A percentile compares a stretch with the other conserved stretches of the same genome.
These are phyloP conservation scores for Aphanomyces stellatus DNA, from an alignment of 352 stramenopile genomes.

Conservation along the genomic window DNA sequence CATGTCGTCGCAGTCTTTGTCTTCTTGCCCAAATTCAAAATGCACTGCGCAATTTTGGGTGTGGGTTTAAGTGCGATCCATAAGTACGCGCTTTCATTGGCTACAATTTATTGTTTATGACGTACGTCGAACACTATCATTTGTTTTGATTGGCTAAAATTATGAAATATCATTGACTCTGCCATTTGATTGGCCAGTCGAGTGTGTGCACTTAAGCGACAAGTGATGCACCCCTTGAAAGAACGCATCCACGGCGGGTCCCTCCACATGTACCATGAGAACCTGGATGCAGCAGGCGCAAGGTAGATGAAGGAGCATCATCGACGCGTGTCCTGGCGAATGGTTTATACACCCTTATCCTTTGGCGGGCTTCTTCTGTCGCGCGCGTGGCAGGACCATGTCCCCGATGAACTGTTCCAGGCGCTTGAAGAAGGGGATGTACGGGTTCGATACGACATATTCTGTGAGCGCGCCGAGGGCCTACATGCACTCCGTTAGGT, in stretches of 20 bases:
- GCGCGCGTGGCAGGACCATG: conserved; percentile 53
- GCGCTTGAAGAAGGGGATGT: conserved; percentile 64
- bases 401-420: conserved; percentile 71
- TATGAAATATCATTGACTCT: neutral
- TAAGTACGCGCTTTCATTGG: neutral
- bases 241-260: too few relatives aligned
- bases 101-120: neutral
- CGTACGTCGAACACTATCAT: too few relatives aligned
- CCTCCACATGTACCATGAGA: neutral
- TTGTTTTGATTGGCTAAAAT: neutral
- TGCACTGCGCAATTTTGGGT: too few relatives aligned
- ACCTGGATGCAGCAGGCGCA: neutral
- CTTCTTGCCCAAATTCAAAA: too few relatives aligned
- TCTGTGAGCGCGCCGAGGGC: conserved; percentile 60
- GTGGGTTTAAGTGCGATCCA: neutral
- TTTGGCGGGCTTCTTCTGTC: conserved; percentile 38
- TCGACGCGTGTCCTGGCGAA: too few relatives aligned
- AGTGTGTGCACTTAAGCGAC: neutral
- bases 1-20: too few relatives aligned
- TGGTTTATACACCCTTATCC: too few relatives aligned
- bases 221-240: neutral
- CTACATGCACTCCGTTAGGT: neutral
- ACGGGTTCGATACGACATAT: conserved; percentile 74
- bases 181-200: neutral
- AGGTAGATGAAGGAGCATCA: too few relatives aligned